Base-by-base conservation (phyloP, 176 grass and related monocot genomes). In the Pharus latifolius region DNA sequence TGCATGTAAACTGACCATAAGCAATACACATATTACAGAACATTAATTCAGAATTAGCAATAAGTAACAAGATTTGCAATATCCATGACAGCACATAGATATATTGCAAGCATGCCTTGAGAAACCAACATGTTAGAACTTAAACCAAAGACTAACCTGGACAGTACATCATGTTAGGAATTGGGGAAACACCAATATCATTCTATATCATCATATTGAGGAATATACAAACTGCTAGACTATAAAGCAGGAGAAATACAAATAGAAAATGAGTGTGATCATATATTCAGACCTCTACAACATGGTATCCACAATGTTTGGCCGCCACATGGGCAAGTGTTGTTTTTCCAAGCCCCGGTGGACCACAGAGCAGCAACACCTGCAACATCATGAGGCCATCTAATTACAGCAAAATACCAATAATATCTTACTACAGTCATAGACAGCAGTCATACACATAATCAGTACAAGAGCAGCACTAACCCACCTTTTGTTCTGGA, bases 311-410 rank as follows among this genome's bases (percentile, higher is more conserved):
- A 81, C 94, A 97, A 84, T 92, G 94, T 66, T 77, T 92, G 26
- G 89, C 89, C 59, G 86, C 84, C 24, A 97, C 84, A 85, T 97
- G 89, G 42, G 94, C 89, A 67, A 97, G 94, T 24, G 94, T 97
- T 41, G 94, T 92, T 56, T 97, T 97, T 51, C 89, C 94, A 78
- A 97, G 94, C 23, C 94, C 94, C 53, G 94, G 89, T 63, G 94
- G 77, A 31, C 94, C 94, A 85, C 94, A 98, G 47, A 98, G 74
- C 77, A 98, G 69, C 83, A 98, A 85, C 42, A 98, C 94, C 92
- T 96, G 80, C 49, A 88, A 54, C 56, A 56, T 50, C 40, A 20
- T 16, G 49, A 77, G 63, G 13, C 31, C 46, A 70, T 68, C 58
- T 13, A 62, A 33, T 60, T 68, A 47, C 12, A 52, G 19, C 26